Percentiles rank a stretch among this genome's conserved stretches.
phyloP scores from a whole-genome alignment of 1,284 basidiomycete species.

The Sporisorium sorghi region DNA sequence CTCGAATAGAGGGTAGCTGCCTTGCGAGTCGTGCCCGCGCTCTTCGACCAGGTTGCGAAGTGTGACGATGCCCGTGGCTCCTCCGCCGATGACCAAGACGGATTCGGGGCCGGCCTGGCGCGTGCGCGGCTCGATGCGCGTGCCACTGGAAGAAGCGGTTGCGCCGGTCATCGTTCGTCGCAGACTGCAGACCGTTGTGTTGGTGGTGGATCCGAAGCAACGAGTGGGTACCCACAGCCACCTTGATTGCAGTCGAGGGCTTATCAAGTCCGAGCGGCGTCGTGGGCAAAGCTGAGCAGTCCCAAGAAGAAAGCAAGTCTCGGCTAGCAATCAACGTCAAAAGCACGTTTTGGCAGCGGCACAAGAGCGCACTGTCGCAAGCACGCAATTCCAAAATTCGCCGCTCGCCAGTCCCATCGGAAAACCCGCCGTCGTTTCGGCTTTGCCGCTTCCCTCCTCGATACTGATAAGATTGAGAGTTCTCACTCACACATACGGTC shows the following conservation, averaged over 20 bases:
- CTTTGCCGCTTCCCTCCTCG: too few relatives aligned
- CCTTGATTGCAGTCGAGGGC: neutral
- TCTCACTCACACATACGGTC: too few relatives aligned
- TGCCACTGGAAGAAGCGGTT: neutral
- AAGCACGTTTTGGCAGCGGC: neutral
- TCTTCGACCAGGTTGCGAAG: conserved; percentile 54
- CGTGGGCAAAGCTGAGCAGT: neutral
- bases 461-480: too few relatives aligned
- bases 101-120: conserved; percentile 28
- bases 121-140: conserved; percentile 17
- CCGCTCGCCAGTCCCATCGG: neutral
- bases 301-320: neutral
- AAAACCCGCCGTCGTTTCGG: neutral
- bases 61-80: conserved; percentile 56
- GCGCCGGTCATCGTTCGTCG: conserved; percentile 4
- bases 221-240: too few relatives aligned
- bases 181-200: too few relatives aligned
- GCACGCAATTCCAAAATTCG: conserved; percentile 4
- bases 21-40: conserved; percentile 16
- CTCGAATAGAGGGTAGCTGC: conserved; percentile 26
- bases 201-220: too few relatives aligned
- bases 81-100: conserved; percentile 62
- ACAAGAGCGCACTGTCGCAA: conserved; percentile 3
- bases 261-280: neutral
- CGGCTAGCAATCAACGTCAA: neutral